Conservation (phyloP, 768 basidiomycete species). For the Hypholoma fasciculare region DNA sequence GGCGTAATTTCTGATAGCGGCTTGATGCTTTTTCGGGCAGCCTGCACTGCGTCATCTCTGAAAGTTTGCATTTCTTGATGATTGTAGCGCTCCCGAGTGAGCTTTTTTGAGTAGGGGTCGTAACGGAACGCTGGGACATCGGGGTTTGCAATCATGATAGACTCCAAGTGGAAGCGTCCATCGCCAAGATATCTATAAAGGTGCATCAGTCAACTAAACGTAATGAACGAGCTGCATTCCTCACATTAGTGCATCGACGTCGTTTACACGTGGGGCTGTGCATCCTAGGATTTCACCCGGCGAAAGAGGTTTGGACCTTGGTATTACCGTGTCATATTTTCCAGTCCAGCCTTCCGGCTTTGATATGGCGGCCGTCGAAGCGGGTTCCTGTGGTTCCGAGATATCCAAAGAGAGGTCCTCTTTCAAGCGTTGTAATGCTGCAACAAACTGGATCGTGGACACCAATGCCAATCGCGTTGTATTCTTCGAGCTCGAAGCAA, state of each 20-base stretch:
- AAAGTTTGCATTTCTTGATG: slow-evolving; percentile 83
- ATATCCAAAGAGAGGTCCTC: slow-evolving; percentile 64
- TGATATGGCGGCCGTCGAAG: background rate
- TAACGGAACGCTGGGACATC: slow-evolving; percentile 93
- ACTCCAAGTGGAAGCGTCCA: slow-evolving; percentile 96
- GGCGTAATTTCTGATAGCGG: slow-evolving; percentile 22
- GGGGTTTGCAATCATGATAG: slow-evolving; percentile 99
- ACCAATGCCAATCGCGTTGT: slow-evolving; percentile 85
- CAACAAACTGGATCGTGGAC: slow-evolving; percentile 97
- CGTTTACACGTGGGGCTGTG: slow-evolving; percentile 80
- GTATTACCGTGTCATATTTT: slow-evolving; percentile 74
- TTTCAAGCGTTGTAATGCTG: slow-evolving; percentile 85
- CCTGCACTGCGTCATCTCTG: slow-evolving; percentile 72
- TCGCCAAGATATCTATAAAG: slow-evolving; percentile 87
- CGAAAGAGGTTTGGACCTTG: slow-evolving; percentile 87
- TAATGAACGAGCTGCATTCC: slow-evolving; percentile 24
- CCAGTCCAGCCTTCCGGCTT: slow-evolving; percentile 46
- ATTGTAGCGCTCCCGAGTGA: slow-evolving; percentile 90
- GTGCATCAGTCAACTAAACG: slow-evolving; percentile 1
- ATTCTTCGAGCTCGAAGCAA: slow-evolving; percentile 19
- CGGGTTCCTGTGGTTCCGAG: slow-evolving; percentile 14
- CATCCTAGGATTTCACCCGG: slow-evolving; percentile 98
- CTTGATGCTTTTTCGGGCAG: slow-evolving; percentile 67
- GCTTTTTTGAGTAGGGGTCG: slow-evolving; percentile 97
- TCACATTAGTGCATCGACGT: slow-evolving; percentile 90